Evolutionary conservation across 768 basidiomycete species (phyloP), one percentile per base, ranked within the genome.

Genomic region (Leccinum broughii): DNA sequence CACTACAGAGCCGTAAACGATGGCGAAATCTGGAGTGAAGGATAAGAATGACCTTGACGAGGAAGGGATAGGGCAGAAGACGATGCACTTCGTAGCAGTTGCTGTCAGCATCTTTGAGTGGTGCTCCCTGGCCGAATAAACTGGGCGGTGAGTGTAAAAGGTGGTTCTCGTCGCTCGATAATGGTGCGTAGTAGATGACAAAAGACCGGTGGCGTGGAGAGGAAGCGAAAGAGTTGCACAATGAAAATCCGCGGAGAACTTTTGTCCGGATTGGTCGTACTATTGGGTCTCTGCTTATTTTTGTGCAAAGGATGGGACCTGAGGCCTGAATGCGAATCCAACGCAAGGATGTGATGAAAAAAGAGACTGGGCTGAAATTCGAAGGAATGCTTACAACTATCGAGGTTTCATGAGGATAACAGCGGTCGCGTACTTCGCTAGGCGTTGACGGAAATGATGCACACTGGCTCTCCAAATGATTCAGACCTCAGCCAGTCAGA

Each of bases 81-180:
- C 64, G 60, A 73, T 78, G 65, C 69, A 86, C 89, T 83, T 81
- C 83, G 82, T 82, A 56, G 85, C 81, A 34, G 32, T 34, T 34
- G 32, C 32, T 1, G 32, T 30, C 20, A 13, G n/a, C 87, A 82
- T 91, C 88, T 34, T n/a, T n/a, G n/a, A n/a, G n/a, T n/a, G n/a
- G n/a, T n/a, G n/a, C n/a, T n/a, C n/a, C n/a, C n/a, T n/a, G 32
- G 75, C 81, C 77, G 76, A 92, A 81, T 70, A 84, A 77, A 73
- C 90, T 93, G 90, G 85, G 65, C 90, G 87, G 70, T 92, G 81
- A 28, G 90, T 89, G 72, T 94, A 92, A 28, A 86, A 82, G 51
- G 74, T 75, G 58, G 80, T 74, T 60, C 77, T 71, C 51, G 80
- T 34, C 32, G 32, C 32, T 11, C 32, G 32, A 34, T 34, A 34